Base-by-base conservation (phyloP, 176 grass and related monocot species). In the Aegilops sharonensis region DNA sequence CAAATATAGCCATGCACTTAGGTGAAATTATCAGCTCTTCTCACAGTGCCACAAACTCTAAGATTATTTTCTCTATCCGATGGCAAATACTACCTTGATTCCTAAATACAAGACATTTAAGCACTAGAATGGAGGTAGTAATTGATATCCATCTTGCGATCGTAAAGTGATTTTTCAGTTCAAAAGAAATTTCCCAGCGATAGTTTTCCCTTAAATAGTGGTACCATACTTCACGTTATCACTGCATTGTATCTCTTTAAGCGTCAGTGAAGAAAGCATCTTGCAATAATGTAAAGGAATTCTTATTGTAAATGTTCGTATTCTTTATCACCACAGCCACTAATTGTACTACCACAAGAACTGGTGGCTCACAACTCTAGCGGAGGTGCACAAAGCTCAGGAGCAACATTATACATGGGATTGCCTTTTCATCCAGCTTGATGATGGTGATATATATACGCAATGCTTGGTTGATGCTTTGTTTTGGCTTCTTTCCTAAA, bases 401-500 rank as follows among this genome's bases (percentile, higher is more conserved):
- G 3, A 77, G 74, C 47, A 75, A 85, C 74, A 54, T 56, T 85
- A 85, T 45, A 85, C 3, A 80, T 56, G 54, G 57, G 68, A 66
- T 40, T 39, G 30, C 15, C 14, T 71, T 37, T 67, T 64, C 47
- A 21, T 75, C 66, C 75, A 40, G 15, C 52, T 84, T 75, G 42
- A 48, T 70, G 87, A 39, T 65, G 64, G 64, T 0, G 64, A 88
- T 43, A 84, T 4, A 34, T 78, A 70, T 61, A 15, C 36, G 35
- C 24, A 57, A 77, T 77, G 74, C 4, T 77, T 68, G 27, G 35
- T 61, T 73, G 85, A 36, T 62, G 5, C 65, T 79, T 23, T 36
- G 6, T 67, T 64, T 65, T 73, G 74, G 8, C 11, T 23, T 45
- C 42, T 85, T 81, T 59, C 12, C 17, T 25, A 74, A 75, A 72